Evolutionary conservation across 1,139 yeast species (phyloP).

Genomic region (Geotrichum carabidarum): DNA sequence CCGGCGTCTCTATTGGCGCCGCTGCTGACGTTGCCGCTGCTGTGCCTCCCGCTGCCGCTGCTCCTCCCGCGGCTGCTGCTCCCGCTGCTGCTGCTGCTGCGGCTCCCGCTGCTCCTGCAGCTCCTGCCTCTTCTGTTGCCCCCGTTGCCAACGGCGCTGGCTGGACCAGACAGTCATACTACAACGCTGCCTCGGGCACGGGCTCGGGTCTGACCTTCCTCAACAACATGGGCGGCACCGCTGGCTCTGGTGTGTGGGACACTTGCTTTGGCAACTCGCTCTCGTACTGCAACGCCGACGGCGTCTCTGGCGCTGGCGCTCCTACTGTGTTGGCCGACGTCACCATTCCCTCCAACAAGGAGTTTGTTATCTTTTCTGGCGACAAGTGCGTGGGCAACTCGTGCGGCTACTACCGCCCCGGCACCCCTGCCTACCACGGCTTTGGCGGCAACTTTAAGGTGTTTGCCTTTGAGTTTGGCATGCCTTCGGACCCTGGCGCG

Average conservation of each 20-base stretch:
- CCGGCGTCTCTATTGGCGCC: background rate
- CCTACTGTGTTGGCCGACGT: constrained; percentile 60
- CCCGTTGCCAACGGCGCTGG: constrained; percentile 36
- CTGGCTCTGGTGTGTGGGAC: constrained; percentile 84
- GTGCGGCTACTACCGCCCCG: constrained; percentile 84
- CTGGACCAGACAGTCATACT: constrained; percentile 77
- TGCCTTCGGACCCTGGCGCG: constrained; percentile 63
- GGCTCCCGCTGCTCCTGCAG: background rate
- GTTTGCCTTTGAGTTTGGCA: constrained; percentile 82
- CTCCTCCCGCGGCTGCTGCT: background rate
- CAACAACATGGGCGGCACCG: constrained; percentile 71
- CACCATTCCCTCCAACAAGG: constrained; percentile 65
- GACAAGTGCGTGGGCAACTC: constrained; percentile 48
- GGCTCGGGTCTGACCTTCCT: constrained; percentile 72
- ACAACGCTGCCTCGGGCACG: constrained; percentile 50
- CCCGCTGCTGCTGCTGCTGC: background rate
- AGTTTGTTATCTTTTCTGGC: constrained; percentile 72
- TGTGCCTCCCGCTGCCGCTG: background rate
- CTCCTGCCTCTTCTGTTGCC: constrained; percentile 18
- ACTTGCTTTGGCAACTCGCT: constrained; percentile 82
- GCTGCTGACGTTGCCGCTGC: background rate
- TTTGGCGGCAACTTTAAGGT: constrained; percentile 65
- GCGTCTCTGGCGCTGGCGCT: constrained; percentile 56
- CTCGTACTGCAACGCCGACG: constrained; percentile 72
- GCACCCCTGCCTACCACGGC: constrained; percentile 90